Percentiles rank a stretch among this genome's conserved stretches.
phyloP scores from a whole-genome alignment of 345 rosid genomes.

The Aquilaria malaccensis region DNA sequence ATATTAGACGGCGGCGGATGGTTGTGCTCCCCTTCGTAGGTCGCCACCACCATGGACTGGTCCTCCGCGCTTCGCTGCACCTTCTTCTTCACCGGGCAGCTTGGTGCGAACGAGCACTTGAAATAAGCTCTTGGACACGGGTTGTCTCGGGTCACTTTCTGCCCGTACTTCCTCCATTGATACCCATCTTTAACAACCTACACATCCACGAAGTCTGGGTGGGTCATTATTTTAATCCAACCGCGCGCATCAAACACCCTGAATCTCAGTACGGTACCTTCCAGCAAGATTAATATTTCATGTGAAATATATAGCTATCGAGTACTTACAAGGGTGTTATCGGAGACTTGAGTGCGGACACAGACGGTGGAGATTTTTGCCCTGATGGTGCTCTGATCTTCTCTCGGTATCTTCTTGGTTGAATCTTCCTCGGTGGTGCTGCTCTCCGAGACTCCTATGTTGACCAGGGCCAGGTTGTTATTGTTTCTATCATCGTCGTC shows the following conservation, averaged over 20 bases:
- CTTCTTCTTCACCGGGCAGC: slow-evolving; percentile 97
- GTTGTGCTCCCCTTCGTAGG: slow-evolving; percentile 97
- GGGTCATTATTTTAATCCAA: neutral
- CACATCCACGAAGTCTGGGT: neutral
- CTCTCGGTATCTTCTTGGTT: slow-evolving; percentile 57
- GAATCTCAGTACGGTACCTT: no score
- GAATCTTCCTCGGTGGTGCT: slow-evolving; percentile 91
- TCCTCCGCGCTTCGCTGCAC: slow-evolving; percentile 93
- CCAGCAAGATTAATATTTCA: neutral
- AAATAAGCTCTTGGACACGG: slow-evolving; percentile 98
- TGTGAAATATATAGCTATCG: neutral
- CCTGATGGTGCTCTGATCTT: slow-evolving; percentile 46
- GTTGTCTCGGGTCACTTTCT: slow-evolving; percentile 97
- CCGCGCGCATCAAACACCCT: no score
- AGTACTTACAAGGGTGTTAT: slow-evolving; percentile 58
- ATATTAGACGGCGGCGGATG: slow-evolving; percentile 65
- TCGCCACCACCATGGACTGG: slow-evolving; percentile 79
- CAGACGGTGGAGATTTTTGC: slow-evolving; percentile 55
- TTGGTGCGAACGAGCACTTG: slow-evolving; percentile 95
- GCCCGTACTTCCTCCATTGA: slow-evolving; percentile 99
- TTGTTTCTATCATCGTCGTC: slow-evolving; percentile 11
- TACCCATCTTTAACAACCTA: slow-evolving; percentile 96
- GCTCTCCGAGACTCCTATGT: slow-evolving; percentile 62
- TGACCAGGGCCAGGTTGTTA: slow-evolving; percentile 1
- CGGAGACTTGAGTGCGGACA: slow-evolving; percentile 63